Base-by-base conservation (phyloP, 306 rosid species). In the Quercus bicolor region DNA sequence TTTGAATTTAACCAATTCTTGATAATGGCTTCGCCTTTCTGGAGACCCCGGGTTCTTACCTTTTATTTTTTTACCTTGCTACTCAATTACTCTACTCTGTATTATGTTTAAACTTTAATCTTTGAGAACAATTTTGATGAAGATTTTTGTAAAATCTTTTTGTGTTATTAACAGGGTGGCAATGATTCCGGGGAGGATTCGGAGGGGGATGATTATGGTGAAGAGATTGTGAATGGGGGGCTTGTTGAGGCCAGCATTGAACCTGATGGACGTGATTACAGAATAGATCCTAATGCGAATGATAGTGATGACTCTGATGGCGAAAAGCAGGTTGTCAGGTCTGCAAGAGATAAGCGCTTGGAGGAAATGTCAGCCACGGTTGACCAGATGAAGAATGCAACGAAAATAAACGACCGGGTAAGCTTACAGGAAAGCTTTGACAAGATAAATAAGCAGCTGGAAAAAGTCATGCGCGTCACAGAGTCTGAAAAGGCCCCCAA, bases 381-480 rank as follows among this genome's bases (percentile, higher is more conserved):
- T 1, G 97, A 93, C 40, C 99, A 96, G 82, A 91, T 93, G 96
- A 93, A 90, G 86, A 96, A 96, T 89, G 99, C 98, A 0, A 93
- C 89, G 87, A 96, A 96, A 75, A 96, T 96, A 48, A 96, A 96
- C 68, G 99, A 96, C 34, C 93, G 99, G 97, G 99, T 96, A 19
- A 90, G 96, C 86, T 82, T 96, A 86, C 99, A 93, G 52, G 99
- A 96, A 91, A 89, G 91, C 74, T 96, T 96, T 78, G 98, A 93
- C 81, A 91, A 93, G 86, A 87, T 96, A 52, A 96, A 90, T 80
- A 93, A 93, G 74, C 98, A 93, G 80, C 91, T 96, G 8, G 99
- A 96, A 88, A 96, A 96, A 75, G 99, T 96, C 52, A 89, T 96
- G 97, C 92, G 99, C 11, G 85, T 96, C 24, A 89, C 92, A 0